Percentiles rank a stretch among this genome's conserved stretches.
Conservation (phyloP, 345 rosid species). For the Durio zibethinus region DNA sequence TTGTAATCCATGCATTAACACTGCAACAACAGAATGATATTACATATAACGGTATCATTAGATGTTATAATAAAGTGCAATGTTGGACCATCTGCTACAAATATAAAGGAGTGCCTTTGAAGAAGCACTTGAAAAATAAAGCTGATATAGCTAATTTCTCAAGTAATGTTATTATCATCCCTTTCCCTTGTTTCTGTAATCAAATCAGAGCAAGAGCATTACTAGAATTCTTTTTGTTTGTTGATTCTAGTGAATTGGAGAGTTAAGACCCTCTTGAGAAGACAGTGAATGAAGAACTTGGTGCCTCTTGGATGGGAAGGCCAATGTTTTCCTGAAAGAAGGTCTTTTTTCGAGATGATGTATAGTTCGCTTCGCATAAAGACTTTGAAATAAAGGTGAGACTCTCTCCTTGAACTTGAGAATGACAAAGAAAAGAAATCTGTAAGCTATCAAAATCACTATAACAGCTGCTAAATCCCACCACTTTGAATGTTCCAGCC, state of each 20-base stretch:
- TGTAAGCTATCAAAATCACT: conserved; percentile 40
- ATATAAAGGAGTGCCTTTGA: too few relatives aligned
- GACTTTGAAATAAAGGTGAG: conserved; percentile 41
- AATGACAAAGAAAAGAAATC: conserved; percentile 52
- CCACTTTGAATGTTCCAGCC: conserved; percentile 54
- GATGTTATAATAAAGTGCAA: neutral
- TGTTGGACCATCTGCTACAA: neutral
- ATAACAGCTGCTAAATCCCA: conserved; percentile 58
- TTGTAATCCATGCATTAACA: neutral
- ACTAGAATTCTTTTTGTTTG: neutral
- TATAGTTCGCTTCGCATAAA: conserved; percentile 51
- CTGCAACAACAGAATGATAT: neutral
- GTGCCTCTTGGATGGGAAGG: conserved; percentile 46
- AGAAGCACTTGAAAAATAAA: neutral
- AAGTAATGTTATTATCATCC: conserved; percentile 2
- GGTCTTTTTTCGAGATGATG: conserved; percentile 56
- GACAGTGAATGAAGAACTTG: conserved; percentile 52
- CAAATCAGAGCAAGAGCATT: neutral
- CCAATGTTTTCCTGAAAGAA: conserved; percentile 47
- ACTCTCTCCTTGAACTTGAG: conserved; percentile 70
- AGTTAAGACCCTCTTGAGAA: conserved; percentile 67
- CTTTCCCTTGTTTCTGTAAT: conserved; percentile 7
- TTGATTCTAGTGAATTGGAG: conserved; percentile 38
- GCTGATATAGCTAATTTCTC: neutral
- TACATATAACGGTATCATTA: neutral